Conservation (phyloP, 2,329 filamentous ascomycete species). For the Alternaria infectoria region DNA sequence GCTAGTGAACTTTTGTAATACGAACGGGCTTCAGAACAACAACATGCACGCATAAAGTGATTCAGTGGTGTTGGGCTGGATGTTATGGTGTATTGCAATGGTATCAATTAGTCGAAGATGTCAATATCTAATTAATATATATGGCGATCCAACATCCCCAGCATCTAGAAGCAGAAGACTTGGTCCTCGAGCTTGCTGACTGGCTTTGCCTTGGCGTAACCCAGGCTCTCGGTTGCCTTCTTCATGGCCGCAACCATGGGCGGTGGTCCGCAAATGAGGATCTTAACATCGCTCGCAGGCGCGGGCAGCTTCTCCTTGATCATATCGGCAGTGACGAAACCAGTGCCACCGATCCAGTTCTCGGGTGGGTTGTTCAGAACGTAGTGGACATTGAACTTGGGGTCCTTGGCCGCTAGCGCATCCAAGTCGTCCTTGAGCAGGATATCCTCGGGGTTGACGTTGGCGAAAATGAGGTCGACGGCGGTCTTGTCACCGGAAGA, state of each 20-base stretch:
- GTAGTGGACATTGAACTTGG: conserved; percentile 86
- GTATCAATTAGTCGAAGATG: background rate
- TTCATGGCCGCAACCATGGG: conserved; percentile 98
- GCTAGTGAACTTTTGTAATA: no score
- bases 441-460: conserved; percentile 92
- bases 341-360: conserved; percentile 89
- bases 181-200: conserved; percentile 99
- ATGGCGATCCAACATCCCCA: background rate
- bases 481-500: conserved; percentile 79
- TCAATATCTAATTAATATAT: background rate
- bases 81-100: background rate
- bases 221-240: conserved; percentile 88
- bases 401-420: conserved; percentile 75
- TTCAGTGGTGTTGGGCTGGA: background rate
- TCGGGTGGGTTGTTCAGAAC: conserved; percentile 95
- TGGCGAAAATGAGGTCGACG: conserved; percentile 91
- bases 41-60: background rate
- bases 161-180: conserved; percentile 86
- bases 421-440: conserved; percentile 92
- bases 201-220: conserved; percentile 88
- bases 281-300: conserved; percentile 85
- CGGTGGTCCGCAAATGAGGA: conserved; percentile 92
- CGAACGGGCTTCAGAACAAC: background rate
- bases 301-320: conserved; percentile 86
- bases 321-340: conserved; percentile 95